Percentiles rank a stretch among this genome's conserved stretches.
Evolutionary conservation across 2,329 filamentous ascomycete species (phyloP).

Genomic region (Orbilia ellipsospora): DNA sequence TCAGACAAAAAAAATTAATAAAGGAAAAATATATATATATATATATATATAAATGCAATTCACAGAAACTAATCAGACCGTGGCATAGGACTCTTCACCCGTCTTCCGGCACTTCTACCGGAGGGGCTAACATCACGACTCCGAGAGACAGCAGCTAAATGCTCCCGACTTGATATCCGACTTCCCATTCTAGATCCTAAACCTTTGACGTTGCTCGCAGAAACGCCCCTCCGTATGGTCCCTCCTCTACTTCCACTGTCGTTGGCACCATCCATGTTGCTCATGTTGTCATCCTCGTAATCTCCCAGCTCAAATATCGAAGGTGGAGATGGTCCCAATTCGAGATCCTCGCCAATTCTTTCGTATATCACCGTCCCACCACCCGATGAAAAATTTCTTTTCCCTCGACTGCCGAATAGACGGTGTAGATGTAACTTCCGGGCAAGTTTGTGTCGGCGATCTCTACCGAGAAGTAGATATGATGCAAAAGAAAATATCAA

Average conservation of each 20-base stretch:
- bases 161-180: constrained; percentile 48
- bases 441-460: constrained; percentile 69
- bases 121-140: constrained; percentile 53
- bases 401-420: constrained; percentile 30
- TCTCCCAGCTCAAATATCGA: constrained; percentile 38
- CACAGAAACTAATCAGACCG: constrained; percentile 36
- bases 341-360: constrained; percentile 40
- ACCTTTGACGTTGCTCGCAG: constrained; percentile 27
- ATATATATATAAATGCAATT: too few relatives aligned
- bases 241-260: constrained; percentile 23
- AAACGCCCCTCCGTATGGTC: constrained; percentile 31
- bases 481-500: constrained; percentile 71
- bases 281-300: constrained; percentile 36
- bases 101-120: constrained; percentile 39
- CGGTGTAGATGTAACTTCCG: constrained; percentile 38
- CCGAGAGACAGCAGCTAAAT: constrained; percentile 38
- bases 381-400: constrained; percentile 6
- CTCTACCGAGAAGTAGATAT: constrained; percentile 82
- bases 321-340: constrained; percentile 24
- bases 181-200: constrained; percentile 48
- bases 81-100: constrained; percentile 53
- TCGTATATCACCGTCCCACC: constrained; percentile 28
- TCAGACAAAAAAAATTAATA: not conserved
- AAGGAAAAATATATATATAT: constrained; percentile 6
- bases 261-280: constrained; percentile 11